Conservation (phyloP, 2,329 filamentous ascomycete species). For the Coniochaeta hoffmannii region DNA sequence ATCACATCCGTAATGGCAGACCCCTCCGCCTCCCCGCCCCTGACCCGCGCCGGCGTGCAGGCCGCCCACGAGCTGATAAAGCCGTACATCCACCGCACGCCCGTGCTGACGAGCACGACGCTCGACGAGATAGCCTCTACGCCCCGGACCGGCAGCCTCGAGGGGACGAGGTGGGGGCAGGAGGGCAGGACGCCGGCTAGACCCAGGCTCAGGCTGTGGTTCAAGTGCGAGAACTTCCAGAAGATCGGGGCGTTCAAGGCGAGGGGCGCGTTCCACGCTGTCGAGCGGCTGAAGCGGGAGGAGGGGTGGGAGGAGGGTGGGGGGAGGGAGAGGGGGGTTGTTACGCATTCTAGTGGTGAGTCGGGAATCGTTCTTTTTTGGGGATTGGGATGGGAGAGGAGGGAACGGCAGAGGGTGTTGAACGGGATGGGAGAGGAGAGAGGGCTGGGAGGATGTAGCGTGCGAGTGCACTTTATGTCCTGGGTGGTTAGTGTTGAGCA, state of each 20-base stretch:
- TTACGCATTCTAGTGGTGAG: slow-evolving; percentile 82
- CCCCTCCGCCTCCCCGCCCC: slow-evolving; percentile 47
- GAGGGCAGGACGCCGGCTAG: slow-evolving; percentile 44
- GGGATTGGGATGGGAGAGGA: too few relatives aligned
- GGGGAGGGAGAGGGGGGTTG: slow-evolving; percentile 61
- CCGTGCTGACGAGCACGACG: slow-evolving; percentile 71
- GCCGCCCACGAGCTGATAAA: slow-evolving; percentile 67
- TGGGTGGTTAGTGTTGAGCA: too few relatives aligned
- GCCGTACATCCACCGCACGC: slow-evolving; percentile 73
- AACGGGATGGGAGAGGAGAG: neutral
- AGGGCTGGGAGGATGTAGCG: neutral
- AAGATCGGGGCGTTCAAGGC: slow-evolving; percentile 89
- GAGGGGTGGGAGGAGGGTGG: slow-evolving; percentile 53
- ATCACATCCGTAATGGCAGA: slow-evolving; percentile 39
- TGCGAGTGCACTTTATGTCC: too few relatives aligned
- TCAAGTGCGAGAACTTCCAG: slow-evolving; percentile 95
- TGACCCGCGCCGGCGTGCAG: slow-evolving; percentile 65
- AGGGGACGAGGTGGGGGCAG: slow-evolving; percentile 50
- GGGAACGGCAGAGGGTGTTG: too few relatives aligned
- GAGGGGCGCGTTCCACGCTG: slow-evolving; percentile 81
- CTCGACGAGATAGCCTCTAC: slow-evolving; percentile 69
- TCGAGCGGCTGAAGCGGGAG: slow-evolving; percentile 59
- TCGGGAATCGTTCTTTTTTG: slow-evolving; percentile 6
- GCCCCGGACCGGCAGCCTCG: slow-evolving; percentile 49
- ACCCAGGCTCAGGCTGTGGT: slow-evolving; percentile 69